Evolutionary conservation across 139 green algal genomes (phyloP).

Genomic region (Micractinium sp.): DNA sequence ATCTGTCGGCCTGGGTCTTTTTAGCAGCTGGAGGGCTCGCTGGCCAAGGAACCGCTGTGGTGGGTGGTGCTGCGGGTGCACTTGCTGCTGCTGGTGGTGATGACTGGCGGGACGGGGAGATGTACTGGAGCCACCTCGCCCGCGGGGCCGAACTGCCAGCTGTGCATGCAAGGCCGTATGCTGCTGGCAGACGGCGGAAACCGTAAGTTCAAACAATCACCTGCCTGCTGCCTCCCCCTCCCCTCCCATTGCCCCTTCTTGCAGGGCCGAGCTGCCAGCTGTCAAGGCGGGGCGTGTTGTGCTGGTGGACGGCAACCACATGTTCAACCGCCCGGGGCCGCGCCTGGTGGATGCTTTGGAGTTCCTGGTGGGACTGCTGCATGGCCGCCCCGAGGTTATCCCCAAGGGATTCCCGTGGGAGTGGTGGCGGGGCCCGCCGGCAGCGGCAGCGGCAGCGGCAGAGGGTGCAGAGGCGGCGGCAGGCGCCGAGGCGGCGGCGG

Average conservation of each 20-base stretch:
- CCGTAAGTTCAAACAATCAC: no score
- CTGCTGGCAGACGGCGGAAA: no score
- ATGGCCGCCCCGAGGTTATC: slow-evolving; percentile 55
- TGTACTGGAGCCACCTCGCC: no score
- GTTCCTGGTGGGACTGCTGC: slow-evolving; percentile 80
- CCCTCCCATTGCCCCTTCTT: neutral
- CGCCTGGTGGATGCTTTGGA: slow-evolving; percentile 87
- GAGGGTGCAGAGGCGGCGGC: no score
- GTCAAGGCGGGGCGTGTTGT: slow-evolving; percentile 72
- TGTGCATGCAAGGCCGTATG: no score
- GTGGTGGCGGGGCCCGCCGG: neutral
- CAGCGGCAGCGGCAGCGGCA: no score
- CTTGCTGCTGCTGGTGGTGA: neutral
- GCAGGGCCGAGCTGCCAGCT: slow-evolving; percentile 61
- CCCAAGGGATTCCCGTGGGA: slow-evolving; percentile 68
- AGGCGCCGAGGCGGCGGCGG: no score
- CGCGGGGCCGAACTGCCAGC: no score
- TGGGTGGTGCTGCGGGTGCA: slow-evolving; percentile 1
- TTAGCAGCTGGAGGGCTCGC: no score
- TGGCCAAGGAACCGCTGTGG: slow-evolving; percentile 61
- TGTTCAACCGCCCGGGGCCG: slow-evolving; percentile 61
- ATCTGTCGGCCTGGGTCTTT: no score
- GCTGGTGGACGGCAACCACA: slow-evolving; percentile 86
- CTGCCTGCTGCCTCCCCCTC: no score
- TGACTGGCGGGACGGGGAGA: neutral